phyloP scores from a whole-genome alignment of 352 stramenopile genomes.

The Pseudoperonospora humuli region DNA sequence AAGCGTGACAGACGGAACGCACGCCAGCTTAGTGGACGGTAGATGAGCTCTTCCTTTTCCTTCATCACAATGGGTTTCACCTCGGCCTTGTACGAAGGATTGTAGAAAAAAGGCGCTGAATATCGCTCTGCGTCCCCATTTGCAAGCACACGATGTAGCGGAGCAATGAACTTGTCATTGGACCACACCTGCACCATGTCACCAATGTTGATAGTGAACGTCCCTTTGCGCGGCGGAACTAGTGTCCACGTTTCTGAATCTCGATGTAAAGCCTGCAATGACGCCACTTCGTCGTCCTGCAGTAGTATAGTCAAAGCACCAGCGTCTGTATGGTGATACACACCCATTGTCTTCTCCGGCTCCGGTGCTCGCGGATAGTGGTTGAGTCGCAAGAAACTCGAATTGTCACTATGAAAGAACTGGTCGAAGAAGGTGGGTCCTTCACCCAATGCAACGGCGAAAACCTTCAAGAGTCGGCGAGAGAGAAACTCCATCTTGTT shows the following conservation, averaged over 20 bases:
- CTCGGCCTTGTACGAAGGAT: background rate
- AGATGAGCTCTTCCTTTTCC: background rate
- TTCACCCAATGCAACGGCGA: background rate
- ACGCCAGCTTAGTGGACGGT: background rate
- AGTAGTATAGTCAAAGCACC: background rate
- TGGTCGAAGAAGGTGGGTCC: background rate
- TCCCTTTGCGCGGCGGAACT: background rate
- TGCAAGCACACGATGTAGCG: background rate
- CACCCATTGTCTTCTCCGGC: background rate
- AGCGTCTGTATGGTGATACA: background rate
- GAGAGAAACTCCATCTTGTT: background rate
- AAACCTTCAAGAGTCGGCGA: background rate
- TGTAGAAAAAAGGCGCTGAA: background rate
- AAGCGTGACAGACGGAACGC: background rate
- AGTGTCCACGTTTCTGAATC: background rate
- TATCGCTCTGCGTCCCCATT: background rate
- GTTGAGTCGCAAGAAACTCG: background rate
- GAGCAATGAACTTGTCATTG: background rate
- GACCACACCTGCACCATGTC: constrained; percentile 1
- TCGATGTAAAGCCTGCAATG: background rate
- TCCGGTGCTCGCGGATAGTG: background rate
- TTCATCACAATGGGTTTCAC: background rate
- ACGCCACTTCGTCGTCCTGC: background rate
- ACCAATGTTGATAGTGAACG: background rate
- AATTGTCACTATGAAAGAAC: background rate